A percentile compares a stretch with the other conserved stretches of the same genome.
Conservation (phyloP, 2,329 filamentous ascomycete genomes). For the Endoconidiophora laricicola region DNA sequence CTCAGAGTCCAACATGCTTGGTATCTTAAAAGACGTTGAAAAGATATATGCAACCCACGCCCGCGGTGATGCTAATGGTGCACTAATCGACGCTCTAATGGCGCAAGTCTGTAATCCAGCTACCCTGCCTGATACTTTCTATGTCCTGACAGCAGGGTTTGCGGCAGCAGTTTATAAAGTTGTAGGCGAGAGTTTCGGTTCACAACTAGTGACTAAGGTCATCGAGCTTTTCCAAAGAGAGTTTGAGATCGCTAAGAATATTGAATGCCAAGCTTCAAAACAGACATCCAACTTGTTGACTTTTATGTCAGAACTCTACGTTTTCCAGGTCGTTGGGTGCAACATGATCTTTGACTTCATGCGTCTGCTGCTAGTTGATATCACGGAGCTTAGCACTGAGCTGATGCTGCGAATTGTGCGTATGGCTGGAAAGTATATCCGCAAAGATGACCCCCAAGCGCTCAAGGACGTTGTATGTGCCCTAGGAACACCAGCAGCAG, state of each 20-base stretch:
- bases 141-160: constrained; percentile 82
- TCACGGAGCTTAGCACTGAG: constrained; percentile 79
- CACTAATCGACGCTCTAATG: constrained; percentile 60
- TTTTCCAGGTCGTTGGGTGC: constrained; percentile 72
- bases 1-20: constrained; percentile 76
- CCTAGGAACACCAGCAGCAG: constrained; percentile 51
- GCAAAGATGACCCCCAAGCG: constrained; percentile 74
- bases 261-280: constrained; percentile 16
- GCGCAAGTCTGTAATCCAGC: constrained; percentile 67
- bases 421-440: constrained; percentile 63
- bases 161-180: constrained; percentile 75
- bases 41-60: constrained; percentile 69
- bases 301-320: constrained; percentile 74
- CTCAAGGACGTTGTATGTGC: constrained; percentile 77
- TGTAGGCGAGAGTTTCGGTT: constrained; percentile 76
- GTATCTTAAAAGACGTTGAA: constrained; percentile 69
- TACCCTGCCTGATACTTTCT: constrained; percentile 68
- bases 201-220: constrained; percentile 63
- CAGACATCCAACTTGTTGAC: constrained; percentile 57
- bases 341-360: constrained; percentile 85
- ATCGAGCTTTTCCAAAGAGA: constrained; percentile 58
- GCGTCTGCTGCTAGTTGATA: constrained; percentile 52
- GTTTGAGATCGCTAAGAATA: constrained; percentile 29
- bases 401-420: constrained; percentile 71
- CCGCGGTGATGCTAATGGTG: constrained; percentile 74